Base-by-base conservation (phyloP, 1,284 basidiomycete species). In the Papiliotrema terrestris region DNA sequence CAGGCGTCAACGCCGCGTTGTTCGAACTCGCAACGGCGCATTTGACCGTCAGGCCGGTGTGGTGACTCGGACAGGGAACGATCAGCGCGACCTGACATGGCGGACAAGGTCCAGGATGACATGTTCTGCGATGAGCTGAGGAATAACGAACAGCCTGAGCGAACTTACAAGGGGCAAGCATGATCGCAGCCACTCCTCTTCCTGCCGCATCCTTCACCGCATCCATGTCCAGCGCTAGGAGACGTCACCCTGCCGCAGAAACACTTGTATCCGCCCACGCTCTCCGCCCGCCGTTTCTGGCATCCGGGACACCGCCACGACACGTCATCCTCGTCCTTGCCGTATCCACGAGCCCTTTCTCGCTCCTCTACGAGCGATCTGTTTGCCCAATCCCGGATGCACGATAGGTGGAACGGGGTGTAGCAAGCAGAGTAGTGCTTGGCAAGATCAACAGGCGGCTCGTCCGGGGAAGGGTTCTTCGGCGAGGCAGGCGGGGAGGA, bases 241-340 rank as follows among this genome's bases (percentile, higher is more conserved):
- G 83, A 83, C 0, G 83, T 80, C 2, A 82, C 80, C 0, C 87
- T 81, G 20, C 85, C 83, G 68, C 91, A 96, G 77, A 92, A 94
- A 71, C 91, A 95, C 78, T 86, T 81, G 72, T 94, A 95, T 3
- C 80, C 81, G 3, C 78, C 80, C 0, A 89, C 87, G 1, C 87
- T 82, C 4, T 76, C 73, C 44, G 81, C 79, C 25, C 91, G 79
- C 58, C 85, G 86, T 2, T 83, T 84, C 67, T 91, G 91, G 77
- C 91, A 94, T 0, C 89, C 90, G 0, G 91, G 91, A 73, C 91
- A 94, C 54, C 86, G 80, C 91, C 91, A 93, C 66, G 61, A 69
- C 26, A 76, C 70, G 49, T 72, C 66, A 14, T 90, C 87, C 1
- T 86, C 86, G 29, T 80, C 79, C 49, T 79, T 79, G 11, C 56